Evolutionary conservation across 2,329 filamentous ascomycete species (phyloP).

Genomic region (Arachnomyces sp.): DNA sequence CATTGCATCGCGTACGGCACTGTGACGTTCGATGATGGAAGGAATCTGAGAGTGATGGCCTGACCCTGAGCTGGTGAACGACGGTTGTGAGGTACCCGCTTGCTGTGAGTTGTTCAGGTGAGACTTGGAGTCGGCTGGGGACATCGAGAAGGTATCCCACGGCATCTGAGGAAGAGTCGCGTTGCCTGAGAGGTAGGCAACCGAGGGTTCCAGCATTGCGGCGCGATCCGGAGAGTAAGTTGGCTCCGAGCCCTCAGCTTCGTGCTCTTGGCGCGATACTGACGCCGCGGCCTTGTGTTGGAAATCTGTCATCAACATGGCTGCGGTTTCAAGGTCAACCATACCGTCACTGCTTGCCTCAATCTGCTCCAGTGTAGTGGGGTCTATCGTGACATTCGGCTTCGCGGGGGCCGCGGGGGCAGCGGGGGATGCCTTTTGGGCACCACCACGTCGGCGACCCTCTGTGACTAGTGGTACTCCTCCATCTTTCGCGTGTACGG

Average conservation of each 20-base stretch:
- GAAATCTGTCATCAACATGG: slow-evolving; percentile 97
- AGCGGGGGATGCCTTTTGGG: slow-evolving; percentile 31
- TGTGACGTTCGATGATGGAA: slow-evolving; percentile 58
- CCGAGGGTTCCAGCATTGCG: slow-evolving; percentile 66
- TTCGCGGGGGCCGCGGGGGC: slow-evolving; percentile 57
- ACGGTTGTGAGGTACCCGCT: slow-evolving; percentile 47
- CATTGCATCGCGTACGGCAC: slow-evolving; percentile 51
- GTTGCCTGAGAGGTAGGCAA: slow-evolving; percentile 67
- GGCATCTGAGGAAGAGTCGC: slow-evolving; percentile 79
- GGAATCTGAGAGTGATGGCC: slow-evolving; percentile 55
- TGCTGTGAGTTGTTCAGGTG: slow-evolving; percentile 65
- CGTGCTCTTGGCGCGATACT: slow-evolving; percentile 44
- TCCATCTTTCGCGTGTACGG: slow-evolving; percentile 96
- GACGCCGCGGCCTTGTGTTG: slow-evolving; percentile 88
- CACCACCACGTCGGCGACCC: slow-evolving; percentile 60
- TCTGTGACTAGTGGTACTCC: slow-evolving; percentile 90
- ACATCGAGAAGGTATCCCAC: slow-evolving; percentile 76
- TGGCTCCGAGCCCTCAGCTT: slow-evolving; percentile 42
- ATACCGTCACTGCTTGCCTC: slow-evolving; percentile 82
- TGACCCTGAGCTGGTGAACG: slow-evolving; percentile 52
- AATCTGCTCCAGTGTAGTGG: slow-evolving; percentile 75
- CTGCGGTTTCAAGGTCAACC: slow-evolving; percentile 93
- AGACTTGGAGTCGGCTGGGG: slow-evolving; percentile 63
- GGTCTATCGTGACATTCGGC: slow-evolving; percentile 70
- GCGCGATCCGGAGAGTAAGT: slow-evolving; percentile 64